Evolutionary conservation across 352 stramenopile genomes (phyloP).

Genomic region (Pythium utonaiense): DNA sequence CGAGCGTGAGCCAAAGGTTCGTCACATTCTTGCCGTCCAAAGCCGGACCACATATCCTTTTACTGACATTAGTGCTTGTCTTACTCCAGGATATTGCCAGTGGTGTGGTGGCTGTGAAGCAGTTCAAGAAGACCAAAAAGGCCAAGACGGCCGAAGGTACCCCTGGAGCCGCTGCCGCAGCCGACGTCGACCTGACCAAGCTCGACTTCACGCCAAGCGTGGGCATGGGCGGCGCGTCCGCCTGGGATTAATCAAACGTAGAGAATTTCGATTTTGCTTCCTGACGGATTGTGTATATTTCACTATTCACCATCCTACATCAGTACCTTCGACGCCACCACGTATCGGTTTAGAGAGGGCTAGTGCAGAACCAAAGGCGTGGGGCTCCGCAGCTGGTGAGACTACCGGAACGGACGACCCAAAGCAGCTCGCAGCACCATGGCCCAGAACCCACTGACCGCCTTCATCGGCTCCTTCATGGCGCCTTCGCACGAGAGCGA

Average conservation of each 20-base stretch:
- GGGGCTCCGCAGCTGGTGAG: not conserved
- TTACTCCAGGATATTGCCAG: slow-evolving; percentile 51
- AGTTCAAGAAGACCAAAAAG: slow-evolving; percentile 72
- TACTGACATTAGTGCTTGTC: not conserved
- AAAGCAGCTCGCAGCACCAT: slow-evolving; percentile 29
- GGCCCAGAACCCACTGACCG: slow-evolving; percentile 60
- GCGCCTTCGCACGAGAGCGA: slow-evolving; percentile 44
- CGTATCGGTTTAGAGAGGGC: slow-evolving; percentile 6
- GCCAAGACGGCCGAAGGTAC: slow-evolving; percentile 24
- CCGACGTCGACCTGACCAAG: slow-evolving; percentile 48
- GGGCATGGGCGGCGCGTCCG: slow-evolving; percentile 61
- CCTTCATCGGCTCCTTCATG: slow-evolving; percentile 75
- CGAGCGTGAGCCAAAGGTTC: slow-evolving; percentile 42
- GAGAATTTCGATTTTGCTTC: slow-evolving; percentile 15
- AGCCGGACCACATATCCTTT: too few species aligned
- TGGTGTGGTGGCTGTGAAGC: slow-evolving; percentile 70
- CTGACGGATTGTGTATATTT: slow-evolving; percentile 6
- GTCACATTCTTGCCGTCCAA: not conserved
- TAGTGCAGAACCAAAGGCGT: slow-evolving; percentile 18
- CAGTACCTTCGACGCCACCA: not conserved
- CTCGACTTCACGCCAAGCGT: slow-evolving; percentile 64
- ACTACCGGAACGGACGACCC: slow-evolving; percentile 20
- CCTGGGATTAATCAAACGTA: slow-evolving; percentile 55
- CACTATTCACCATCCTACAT: not conserved
- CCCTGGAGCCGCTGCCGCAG: slow-evolving; percentile 1